Percentiles rank a stretch among this genome's conserved stretches.
Conservation (phyloP, 345 rosid species). For the Aquilaria yunnanensis region DNA sequence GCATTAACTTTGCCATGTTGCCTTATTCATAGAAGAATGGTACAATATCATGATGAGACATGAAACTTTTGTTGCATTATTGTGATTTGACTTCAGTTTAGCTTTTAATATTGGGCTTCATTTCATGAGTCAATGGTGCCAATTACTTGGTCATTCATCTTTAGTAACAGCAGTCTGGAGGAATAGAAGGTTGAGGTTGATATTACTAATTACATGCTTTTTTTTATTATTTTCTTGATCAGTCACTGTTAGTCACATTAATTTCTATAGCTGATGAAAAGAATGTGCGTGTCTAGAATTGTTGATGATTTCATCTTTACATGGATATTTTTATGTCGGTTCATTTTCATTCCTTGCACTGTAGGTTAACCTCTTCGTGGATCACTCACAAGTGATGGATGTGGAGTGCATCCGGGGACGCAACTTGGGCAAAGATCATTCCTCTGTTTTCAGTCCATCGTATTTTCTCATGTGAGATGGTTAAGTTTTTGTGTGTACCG, state of each 20-base stretch:
- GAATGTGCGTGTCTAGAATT: too few species aligned
- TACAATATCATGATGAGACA: too few species aligned
- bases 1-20: background rate
- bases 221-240: slow-evolving; percentile 4
- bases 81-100: too few species aligned
- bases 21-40: too few species aligned
- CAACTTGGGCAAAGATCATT: slow-evolving; percentile 49
- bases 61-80: too few species aligned
- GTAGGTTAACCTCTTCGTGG: slow-evolving; percentile 91
- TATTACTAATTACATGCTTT: background rate
- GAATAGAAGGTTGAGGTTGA: too few species aligned
- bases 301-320: background rate
- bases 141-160: too few species aligned
- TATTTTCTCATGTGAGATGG: slow-evolving; percentile 29
- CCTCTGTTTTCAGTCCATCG: slow-evolving; percentile 48
- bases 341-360: slow-evolving; percentile 1
- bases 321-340: background rate
- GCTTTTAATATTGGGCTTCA: too few species aligned
- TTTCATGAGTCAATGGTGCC: too few species aligned
- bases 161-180: too few species aligned
- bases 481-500: background rate
- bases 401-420: slow-evolving; percentile 79
- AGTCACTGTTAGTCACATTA: background rate
- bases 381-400: slow-evolving; percentile 85
- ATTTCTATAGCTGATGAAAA: background rate